Percentiles rank a stretch among this genome's conserved stretches.
These are phyloP conservation scores for Moesziomyces sp. DNA, from an alignment of 1,284 basidiomycete genomes.

Conservation along the genomic window DNA sequence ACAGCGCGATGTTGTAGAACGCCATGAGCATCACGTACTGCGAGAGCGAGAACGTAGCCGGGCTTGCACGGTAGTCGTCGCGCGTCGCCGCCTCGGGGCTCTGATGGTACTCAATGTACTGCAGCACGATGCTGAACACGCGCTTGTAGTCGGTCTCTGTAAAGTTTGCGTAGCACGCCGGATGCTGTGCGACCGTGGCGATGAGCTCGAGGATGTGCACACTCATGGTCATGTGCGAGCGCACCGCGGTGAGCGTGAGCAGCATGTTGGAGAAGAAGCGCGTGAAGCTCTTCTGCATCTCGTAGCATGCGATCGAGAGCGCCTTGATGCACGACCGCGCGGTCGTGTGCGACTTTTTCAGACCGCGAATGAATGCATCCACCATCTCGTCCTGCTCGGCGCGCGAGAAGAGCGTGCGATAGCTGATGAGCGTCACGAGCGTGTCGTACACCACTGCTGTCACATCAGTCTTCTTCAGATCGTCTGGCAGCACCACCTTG, in stretches of 20 bases:
- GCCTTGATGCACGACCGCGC: constrained; percentile 93
- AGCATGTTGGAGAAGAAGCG: constrained; percentile 81
- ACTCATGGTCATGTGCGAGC: constrained; percentile 91
- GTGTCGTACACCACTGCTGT: constrained; percentile 89
- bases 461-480: constrained; percentile 75
- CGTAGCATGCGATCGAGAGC: constrained; percentile 87
- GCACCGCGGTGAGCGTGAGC: constrained; percentile 89
- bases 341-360: constrained; percentile 79
- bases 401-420: constrained; percentile 80
- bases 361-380: constrained; percentile 83
- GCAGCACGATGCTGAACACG: constrained; percentile 92
- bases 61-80: constrained; percentile 61
- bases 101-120: constrained; percentile 83
- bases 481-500: constrained; percentile 74
- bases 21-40: constrained; percentile 95
- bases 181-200: constrained; percentile 83
- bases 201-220: constrained; percentile 96
- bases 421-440: constrained; percentile 87
- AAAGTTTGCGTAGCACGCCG: constrained; percentile 86
- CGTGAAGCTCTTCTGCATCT: constrained; percentile 84
- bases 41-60: constrained; percentile 81
- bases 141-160: constrained; percentile 91
- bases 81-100: constrained; percentile 55
- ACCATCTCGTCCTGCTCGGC: constrained; percentile 78
- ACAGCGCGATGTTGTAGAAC: constrained; percentile 91